Evolutionary conservation across 1,284 basidiomycete species (phyloP), one percentile per base, ranked within the genome.

Genomic region (Ceratorhiza oryzae-sativae): DNA sequence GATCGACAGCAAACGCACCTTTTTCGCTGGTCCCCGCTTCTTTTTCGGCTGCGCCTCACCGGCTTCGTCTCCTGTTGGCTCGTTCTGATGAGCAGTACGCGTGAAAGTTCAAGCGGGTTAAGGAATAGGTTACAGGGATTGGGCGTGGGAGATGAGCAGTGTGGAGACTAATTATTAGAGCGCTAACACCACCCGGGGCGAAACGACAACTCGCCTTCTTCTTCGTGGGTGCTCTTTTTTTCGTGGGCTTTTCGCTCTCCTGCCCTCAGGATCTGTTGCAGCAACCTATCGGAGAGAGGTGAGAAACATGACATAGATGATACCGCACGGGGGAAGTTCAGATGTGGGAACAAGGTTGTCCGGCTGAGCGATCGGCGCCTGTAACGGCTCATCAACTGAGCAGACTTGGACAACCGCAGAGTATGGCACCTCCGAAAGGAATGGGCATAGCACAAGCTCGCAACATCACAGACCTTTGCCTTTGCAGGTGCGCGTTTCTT

Each of bases 191-290:
- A n/a, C n/a, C n/a, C n/a, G n/a, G n/a, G n/a, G n/a, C n/a, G n/a
- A 13, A 70, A 2, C 6, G 32, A 39, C 68, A 20, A n/a, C n/a
- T n/a, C 13, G 56, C 72, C 41, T 73, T 75, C 13, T 42, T 45
- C 73, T 77, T 77, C 18, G 74, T 51, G 3, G 75, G 72, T 34
- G 71, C 61, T 41, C 76, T 75, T 63, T 77, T 78, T 74, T 79
- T 82, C 78, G 84, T 86, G 3, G 79, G 78, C 74, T 82, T 45
- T 45, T 82, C 70, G 81, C 82, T n/a, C 80, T 80, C 23, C 63
- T 73, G 1, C 79, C 74, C 25, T 77, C 81, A 3, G 75, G 73
- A 48, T 59, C 59, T 32, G 58, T 46, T 18, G 55, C 49, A 34
- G 60, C 23, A 75, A 75, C 75, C 82, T 82, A 77, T 80, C 75